Evolutionary conservation across 305 asterid genomes (phyloP).

Genomic region (Fraxinus ornus): DNA sequence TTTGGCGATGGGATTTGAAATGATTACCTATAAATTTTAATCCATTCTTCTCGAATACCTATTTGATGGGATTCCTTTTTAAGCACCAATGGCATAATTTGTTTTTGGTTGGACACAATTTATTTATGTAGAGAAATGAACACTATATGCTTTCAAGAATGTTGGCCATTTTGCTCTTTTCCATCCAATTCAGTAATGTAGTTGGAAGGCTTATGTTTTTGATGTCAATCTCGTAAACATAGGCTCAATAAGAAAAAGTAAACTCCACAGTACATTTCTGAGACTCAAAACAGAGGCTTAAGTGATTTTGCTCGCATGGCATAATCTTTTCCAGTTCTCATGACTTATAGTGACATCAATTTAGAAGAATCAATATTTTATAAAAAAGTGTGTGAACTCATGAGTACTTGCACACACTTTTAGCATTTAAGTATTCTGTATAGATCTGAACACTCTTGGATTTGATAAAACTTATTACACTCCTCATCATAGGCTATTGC

Average conservation of each 20-base stretch:
- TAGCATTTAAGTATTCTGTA: neutral
- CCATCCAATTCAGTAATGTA: slow-evolving; percentile 2
- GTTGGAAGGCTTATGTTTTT: neutral
- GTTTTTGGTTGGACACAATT: neutral
- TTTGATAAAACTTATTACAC: slow-evolving; percentile 17
- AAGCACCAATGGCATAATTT: neutral
- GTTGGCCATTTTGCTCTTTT: neutral
- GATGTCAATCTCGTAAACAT: neutral
- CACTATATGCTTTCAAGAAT: neutral
- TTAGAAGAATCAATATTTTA: neutral
- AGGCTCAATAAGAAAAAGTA: neutral
- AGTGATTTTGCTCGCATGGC: neutral
- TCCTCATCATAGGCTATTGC: slow-evolving; percentile 72
- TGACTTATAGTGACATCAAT: neutral
- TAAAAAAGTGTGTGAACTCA: neutral
- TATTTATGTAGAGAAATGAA: neutral
- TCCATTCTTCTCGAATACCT: neutral
- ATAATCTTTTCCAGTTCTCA: neutral
- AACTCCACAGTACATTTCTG: neutral
- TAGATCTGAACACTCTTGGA: neutral
- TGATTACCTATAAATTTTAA: neutral
- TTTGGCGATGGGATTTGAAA: neutral
- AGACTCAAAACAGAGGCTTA: neutral
- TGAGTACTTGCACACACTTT: neutral
- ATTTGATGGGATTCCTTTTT: neutral